Conservation (phyloP, 805 yeast genomes). For the Schwanniomyces vanrijiae region DNA sequence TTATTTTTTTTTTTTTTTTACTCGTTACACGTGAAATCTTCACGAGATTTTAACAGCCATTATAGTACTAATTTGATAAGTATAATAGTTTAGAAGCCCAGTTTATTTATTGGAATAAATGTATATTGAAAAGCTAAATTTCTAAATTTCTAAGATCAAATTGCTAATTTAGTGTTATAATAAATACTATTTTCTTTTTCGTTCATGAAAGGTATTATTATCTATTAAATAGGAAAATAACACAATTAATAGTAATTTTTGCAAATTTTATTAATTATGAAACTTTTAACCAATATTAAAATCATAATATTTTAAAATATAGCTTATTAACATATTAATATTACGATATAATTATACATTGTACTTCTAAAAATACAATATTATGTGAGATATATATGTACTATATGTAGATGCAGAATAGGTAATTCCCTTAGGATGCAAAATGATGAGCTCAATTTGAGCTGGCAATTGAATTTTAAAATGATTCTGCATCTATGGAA, state of each 20-base stretch:
- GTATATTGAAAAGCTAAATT: no score
- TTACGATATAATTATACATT: not conserved
- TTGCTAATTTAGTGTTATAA: no score
- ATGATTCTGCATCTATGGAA: constrained; percentile 16
- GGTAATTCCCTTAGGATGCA: not conserved
- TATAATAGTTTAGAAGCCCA: no score
- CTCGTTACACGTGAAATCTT: not conserved
- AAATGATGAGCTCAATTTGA: not conserved
- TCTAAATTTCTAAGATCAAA: no score
- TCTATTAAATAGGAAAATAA: no score
- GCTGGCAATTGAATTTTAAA: constrained; percentile 3
- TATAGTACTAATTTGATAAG: not conserved
- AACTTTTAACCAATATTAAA: not conserved
- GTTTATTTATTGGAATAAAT: no score
- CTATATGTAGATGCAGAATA: not conserved
- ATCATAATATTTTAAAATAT: not conserved
- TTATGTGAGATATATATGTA: not conserved
- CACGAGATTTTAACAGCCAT: not conserved
- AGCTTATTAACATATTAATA: not conserved
- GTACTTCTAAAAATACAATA: no score
- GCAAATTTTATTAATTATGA: not conserved
- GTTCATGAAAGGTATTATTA: no score
- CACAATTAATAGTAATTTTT: not conserved
- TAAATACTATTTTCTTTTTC: no score
- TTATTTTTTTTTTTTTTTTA: not conserved